Base-by-base conservation (phyloP, 768 basidiomycete genomes). In the Tephrocybe rancida region DNA sequence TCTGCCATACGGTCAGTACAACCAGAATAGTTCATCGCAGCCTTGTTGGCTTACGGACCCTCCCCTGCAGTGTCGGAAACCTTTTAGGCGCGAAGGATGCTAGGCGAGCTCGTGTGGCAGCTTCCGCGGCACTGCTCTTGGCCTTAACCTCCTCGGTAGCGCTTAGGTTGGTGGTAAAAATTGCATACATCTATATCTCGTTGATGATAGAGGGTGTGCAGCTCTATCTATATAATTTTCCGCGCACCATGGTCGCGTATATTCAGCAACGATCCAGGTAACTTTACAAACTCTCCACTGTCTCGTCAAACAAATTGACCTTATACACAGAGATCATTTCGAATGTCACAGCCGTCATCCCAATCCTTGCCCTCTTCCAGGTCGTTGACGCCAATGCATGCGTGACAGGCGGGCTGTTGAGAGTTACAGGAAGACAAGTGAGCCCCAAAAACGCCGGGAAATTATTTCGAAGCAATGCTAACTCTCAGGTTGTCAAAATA, bases 401-500 rank as follows among this genome's bases (percentile, higher is more conserved):
- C 0, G 81, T 93, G 6, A 77, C 83, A 0, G 80, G 77, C 8
- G 93, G 93, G 3, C 81, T 96, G 54, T 77, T 98, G 48, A 80
- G 95, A 32, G 88, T 93, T 0, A 74, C 83, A 32, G 94, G 94
- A 25, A 88, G 87, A 68, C 89, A 89, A 69, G 85, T 75, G 48
- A 14, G 67, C 61, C 5, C 16, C 54, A 9, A 35, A 9, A 24
- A 14, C 26, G 19, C 53, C 19, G 57, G 52, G 27, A 42, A 8
- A 30, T 10, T 19, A 24, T 24, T 25, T 24, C 26, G 34, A 25
- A 54, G 22, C 26, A 7, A n/a, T 26, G 22, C 10, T 34, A 14
- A n/a, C n/a, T 50, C 5, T 32, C 35, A 5, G 35, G n/a, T 37
- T n/a, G n/a, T n/a, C n/a, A n/a, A n/a, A 16, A 61, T 44, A 91